Conservation (phyloP, 1,284 basidiomycete species). For the Pulveroboletus sp. region DNA sequence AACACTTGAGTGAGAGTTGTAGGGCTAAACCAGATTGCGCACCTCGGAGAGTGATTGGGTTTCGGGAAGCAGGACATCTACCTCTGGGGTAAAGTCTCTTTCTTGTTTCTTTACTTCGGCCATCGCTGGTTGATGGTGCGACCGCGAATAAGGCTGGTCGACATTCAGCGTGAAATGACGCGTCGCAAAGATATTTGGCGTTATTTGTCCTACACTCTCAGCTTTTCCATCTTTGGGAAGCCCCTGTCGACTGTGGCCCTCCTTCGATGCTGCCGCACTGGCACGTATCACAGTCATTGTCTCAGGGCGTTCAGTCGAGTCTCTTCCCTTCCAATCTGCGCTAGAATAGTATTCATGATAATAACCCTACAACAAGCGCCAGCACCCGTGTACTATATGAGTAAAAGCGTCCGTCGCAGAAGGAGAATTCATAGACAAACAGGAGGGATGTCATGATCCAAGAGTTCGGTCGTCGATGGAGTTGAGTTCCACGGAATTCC, state of each 20-base stretch:
- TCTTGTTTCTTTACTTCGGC: conserved; percentile 80
- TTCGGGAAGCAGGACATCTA: conserved; percentile 61
- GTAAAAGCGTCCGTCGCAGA: conserved; percentile 41
- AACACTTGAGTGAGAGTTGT: conserved; percentile 2
- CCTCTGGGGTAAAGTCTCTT: conserved; percentile 73
- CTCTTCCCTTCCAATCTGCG: conserved; percentile 31
- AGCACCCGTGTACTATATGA: conserved; percentile 48
- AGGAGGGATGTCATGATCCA: conserved; percentile 43
- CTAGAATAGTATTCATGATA: conserved; percentile 41
- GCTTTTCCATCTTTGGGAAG: conserved; percentile 22
- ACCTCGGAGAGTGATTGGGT: conserved; percentile 59
- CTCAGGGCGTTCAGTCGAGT: conserved; percentile 14
- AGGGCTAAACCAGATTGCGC: not conserved
- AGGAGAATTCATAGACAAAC: conserved; percentile 52
- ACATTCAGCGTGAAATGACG: conserved; percentile 57
- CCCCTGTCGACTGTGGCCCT: conserved; percentile 20
- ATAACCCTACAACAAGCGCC: conserved; percentile 47
- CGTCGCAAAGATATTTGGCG: conserved; percentile 53
- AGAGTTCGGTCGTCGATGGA: conserved; percentile 28
- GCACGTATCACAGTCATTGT: not conserved
- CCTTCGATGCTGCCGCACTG: not conserved
- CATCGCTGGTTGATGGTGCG: conserved; percentile 51
- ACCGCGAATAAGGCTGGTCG: conserved; percentile 40
- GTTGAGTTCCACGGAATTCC: conserved; percentile 25
- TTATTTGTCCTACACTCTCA: conserved; percentile 37